Base-by-base conservation (phyloP, 441 rosid species). In the Jatropha multifida region DNA sequence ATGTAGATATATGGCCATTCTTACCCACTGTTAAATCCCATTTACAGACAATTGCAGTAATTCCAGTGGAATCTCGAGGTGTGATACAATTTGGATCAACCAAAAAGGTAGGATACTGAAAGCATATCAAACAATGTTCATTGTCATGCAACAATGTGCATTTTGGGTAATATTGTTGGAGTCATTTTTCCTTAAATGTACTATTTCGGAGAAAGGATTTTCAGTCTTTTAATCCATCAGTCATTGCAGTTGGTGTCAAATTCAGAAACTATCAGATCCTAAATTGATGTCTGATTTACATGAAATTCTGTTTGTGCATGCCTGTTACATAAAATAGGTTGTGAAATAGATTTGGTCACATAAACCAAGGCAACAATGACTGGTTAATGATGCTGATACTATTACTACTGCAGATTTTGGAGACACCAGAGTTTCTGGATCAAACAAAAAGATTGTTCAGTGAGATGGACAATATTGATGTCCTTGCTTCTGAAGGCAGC, bases 11-110 rank as follows among this genome's bases (percentile, higher is more conserved):
- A 18, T 15, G 56, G 52, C 48, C 62, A 65, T 41, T 42, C 11
- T 40, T 44, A 61, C 76, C 79, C 46, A 83, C 49, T 46, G 68
- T 54, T 58, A 52, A 55, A 76, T 73, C n/a, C 68, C 66, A 41
- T 72, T 73, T 78, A 77, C 92, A 95, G 99, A 92, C 97, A 12
- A 78, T 95, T 71, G 90, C 89, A 51, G 77, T 90, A 63, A 84
- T 93, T 73, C 85, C 97, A 15, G 80, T 88, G 72, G 89, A 85
- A 83, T 81, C 91, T 18, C 76, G 74, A 48, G 96, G 96, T 67
- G 94, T 95, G 58, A 37, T 92, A 64, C 97, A 88, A 79, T 85
- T 95, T 77, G 99, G 99, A 79, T 90, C 99, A 61, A 82, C 80
- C 66, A 77, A 77, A 68, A 90, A 89, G 98, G 99, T 95, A 75